Conservation (phyloP, 1,284 basidiomycete genomes). For the Sanghuangporus sanghuang region DNA sequence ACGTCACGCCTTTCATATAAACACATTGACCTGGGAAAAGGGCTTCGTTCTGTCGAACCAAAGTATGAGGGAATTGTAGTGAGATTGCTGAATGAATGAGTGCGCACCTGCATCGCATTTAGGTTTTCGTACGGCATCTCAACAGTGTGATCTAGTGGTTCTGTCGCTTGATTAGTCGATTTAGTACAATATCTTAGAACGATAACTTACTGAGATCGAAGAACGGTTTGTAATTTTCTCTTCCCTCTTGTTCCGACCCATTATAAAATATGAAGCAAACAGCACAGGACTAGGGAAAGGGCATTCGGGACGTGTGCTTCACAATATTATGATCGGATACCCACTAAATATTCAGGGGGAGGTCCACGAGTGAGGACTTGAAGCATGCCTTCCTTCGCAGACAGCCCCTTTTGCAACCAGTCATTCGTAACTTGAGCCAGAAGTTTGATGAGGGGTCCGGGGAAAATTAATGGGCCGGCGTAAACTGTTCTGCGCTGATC, state of each 20-base stretch:
- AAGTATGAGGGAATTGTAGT: no score
- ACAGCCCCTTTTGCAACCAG: constrained; percentile 26
- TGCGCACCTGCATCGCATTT: constrained; percentile 15
- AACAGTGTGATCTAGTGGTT: constrained; percentile 8
- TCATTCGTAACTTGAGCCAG: constrained; percentile 31
- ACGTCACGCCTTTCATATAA: constrained; percentile 21
- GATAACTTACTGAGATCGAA: constrained; percentile 20
- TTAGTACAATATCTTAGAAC: neutral
- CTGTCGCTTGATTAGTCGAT: neutral
- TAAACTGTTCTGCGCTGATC: constrained; percentile 42
- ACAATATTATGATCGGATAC: constrained; percentile 18
- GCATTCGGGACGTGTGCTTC: neutral
- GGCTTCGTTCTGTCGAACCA: neutral
- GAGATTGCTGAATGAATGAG: neutral
- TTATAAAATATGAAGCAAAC: constrained; percentile 41
- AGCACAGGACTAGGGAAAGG: constrained; percentile 30
- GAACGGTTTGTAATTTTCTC: constrained; percentile 34
- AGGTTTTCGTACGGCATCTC: constrained; percentile 17
- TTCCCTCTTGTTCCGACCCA: constrained; percentile 43
- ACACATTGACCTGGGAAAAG: constrained; percentile 5
- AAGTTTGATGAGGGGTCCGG: constrained; percentile 27
- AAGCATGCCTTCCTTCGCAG: constrained; percentile 34
- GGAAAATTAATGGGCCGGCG: constrained; percentile 34
- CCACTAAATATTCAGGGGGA: constrained; percentile 23
- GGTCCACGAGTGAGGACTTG: constrained; percentile 30